A percentile compares a stretch with the other conserved stretches of the same genome.
Evolutionary conservation across 1,139 yeast species (phyloP).

Genomic region (Hansenula sp.): DNA sequence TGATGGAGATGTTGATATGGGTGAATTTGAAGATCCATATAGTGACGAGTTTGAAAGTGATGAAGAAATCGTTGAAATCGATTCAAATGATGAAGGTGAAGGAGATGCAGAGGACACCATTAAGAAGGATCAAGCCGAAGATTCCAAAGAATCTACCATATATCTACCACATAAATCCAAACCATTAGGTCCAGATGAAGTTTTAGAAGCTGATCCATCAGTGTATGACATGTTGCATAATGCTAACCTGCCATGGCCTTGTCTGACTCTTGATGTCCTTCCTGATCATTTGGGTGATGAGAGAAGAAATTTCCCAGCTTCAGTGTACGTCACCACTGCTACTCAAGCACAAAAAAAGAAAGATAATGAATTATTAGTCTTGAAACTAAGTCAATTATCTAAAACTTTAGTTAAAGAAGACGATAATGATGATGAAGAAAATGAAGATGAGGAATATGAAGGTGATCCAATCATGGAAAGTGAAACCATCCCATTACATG

Average conservation of each 20-base stretch:
- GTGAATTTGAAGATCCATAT: slow-evolving; percentile 90
- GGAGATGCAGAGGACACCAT: slow-evolving; percentile 35
- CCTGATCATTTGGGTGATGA: slow-evolving; percentile 87
- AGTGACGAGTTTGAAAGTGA: slow-evolving; percentile 96
- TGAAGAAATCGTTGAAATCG: slow-evolving; percentile 80
- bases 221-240: slow-evolving; percentile 97
- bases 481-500: slow-evolving; percentile 69
- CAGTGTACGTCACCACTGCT: slow-evolving; percentile 83
- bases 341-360: slow-evolving; percentile 88
- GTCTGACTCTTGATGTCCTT: slow-evolving; percentile 82
- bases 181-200: slow-evolving; percentile 94
- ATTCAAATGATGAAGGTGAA: slow-evolving; percentile 63
- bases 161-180: slow-evolving; percentile 85
- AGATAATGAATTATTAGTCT: slow-evolving; percentile 82
- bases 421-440: slow-evolving; percentile 64
- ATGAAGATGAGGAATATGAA: slow-evolving; percentile 65
- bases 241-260: slow-evolving; percentile 95
- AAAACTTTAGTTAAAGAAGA: slow-evolving; percentile 82
- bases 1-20: slow-evolving; percentile 60
- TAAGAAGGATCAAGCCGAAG: slow-evolving; percentile 29
- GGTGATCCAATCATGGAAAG: slow-evolving; percentile 85
- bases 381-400: slow-evolving; percentile 77
- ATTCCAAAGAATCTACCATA: slow-evolving; percentile 35
- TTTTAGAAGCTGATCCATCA: slow-evolving; percentile 91
- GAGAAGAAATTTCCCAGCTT: slow-evolving; percentile 87